Evolutionary conservation across 495 filamentous ascomycete genomes (phyloP).

Genomic region (Penicillium steckii): DNA sequence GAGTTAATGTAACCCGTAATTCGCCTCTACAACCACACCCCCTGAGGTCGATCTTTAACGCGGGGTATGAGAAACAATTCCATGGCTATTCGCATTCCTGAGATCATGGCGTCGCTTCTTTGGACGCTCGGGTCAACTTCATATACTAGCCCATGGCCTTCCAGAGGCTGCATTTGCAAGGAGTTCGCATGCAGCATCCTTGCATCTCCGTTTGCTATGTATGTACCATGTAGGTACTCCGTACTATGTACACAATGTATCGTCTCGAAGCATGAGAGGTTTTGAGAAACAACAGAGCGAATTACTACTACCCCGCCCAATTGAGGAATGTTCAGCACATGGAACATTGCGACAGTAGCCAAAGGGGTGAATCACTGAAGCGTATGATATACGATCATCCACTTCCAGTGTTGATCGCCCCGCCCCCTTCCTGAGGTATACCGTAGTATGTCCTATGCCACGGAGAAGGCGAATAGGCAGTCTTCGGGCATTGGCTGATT

Average conservation of each 20-base stretch:
- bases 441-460: not conserved
- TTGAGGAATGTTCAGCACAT: conserved; percentile 17
- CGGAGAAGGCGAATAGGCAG: conserved; percentile 4
- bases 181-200: conserved; percentile 28
- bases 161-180: conserved; percentile 21
- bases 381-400: conserved; percentile 17
- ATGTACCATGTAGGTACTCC: too few relatives aligned
- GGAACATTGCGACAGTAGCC: conserved; percentile 2
- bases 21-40: not conserved
- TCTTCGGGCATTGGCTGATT: conserved; percentile 13
- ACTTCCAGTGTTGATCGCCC: conserved; percentile 5
- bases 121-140: conserved; percentile 23
- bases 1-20: not conserved
- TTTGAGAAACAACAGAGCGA: not conserved
- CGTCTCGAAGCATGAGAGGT: too few relatives aligned
- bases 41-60: conserved; percentile 4
- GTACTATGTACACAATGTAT: not conserved
- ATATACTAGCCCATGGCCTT: conserved; percentile 19
- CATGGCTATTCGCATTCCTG: conserved; percentile 16
- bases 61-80: conserved; percentile 10
- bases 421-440: conserved; percentile 2
- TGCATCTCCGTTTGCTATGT: conserved; percentile 12
- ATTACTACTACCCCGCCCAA: conserved; percentile 2
- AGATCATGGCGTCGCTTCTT: conserved; percentile 5
- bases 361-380: conserved; percentile 6